These are phyloP conservation scores for Bauhinia variegata DNA, from an alignment of 306 rosid genomes.

Conservation along the genomic window DNA sequence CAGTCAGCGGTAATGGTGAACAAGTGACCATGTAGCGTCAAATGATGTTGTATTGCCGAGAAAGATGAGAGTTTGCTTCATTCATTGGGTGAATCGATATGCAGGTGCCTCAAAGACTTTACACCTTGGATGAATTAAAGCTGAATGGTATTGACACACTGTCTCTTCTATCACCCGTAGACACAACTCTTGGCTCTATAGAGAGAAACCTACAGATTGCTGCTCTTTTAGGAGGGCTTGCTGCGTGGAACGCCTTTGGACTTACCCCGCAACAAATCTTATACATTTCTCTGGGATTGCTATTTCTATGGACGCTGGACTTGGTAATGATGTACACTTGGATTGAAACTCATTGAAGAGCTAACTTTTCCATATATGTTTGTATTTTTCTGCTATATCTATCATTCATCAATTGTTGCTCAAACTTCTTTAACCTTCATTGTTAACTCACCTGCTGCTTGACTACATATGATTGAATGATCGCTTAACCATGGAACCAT, in stretches of 20 bases:
- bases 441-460: conserved; percentile 2
- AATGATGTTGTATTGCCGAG: background rate
- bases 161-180: conserved; percentile 82
- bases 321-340: conserved; percentile 44
- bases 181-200: conserved; percentile 82
- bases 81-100: conserved; percentile 15
- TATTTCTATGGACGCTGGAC: conserved; percentile 84
- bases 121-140: conserved; percentile 90
- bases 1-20: background rate
- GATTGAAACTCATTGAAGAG: background rate
- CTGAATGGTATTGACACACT: conserved; percentile 77
- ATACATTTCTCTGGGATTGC: conserved; percentile 59
- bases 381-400: conserved; percentile 11
- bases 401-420: conserved; percentile 17
- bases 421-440: background rate
- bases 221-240: conserved; percentile 62
- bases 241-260: conserved; percentile 66
- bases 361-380: conserved; percentile 1
- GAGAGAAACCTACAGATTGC: conserved; percentile 77
- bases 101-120: conserved; percentile 93
- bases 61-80: conserved; percentile 15
- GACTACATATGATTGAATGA: background rate
- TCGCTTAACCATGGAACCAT: conserved; percentile 4
- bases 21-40: background rate
- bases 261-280: conserved; percentile 63